Percentiles rank a stretch among this genome's conserved stretches.
Conservation (phyloP, 116 monocot genomes). For the Zostera marina region DNA sequence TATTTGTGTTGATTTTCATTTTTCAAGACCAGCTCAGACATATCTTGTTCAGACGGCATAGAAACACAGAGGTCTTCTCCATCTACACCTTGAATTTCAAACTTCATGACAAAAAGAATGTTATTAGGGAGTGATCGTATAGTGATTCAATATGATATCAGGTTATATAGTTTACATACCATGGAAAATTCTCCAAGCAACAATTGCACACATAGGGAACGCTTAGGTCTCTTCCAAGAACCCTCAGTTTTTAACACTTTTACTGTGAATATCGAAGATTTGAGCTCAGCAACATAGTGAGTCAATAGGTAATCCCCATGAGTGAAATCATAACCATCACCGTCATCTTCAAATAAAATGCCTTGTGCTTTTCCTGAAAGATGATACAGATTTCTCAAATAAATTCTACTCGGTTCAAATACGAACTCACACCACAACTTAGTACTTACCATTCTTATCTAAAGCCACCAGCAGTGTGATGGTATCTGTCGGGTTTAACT, state of each 20-base stretch:
- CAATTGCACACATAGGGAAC: conserved; percentile 42
- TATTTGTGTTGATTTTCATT: conserved; percentile 47
- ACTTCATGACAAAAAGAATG: conserved; percentile 23
- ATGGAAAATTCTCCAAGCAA: conserved; percentile 73
- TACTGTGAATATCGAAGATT: conserved; percentile 49
- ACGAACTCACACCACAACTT: background rate
- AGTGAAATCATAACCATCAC: conserved; percentile 77
- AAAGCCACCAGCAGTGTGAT: conserved; percentile 68
- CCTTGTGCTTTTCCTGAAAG: conserved; percentile 72
- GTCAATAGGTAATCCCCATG: conserved; percentile 60
- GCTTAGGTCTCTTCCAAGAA: conserved; percentile 49
- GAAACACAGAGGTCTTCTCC: conserved; percentile 53
- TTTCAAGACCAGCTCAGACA: conserved; percentile 32
- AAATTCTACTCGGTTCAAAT: too few species aligned
- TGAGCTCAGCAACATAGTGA: conserved; percentile 59
- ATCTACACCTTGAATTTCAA: conserved; percentile 49
- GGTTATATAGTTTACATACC: conserved; percentile 35
- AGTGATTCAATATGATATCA: too few species aligned
- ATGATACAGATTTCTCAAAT: background rate
- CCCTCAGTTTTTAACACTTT: conserved; percentile 73
- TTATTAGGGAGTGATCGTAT: background rate
- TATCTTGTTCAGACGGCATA: conserved; percentile 57
- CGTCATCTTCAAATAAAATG: conserved; percentile 76
- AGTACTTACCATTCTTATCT: conserved; percentile 50
- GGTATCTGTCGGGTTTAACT: conserved; percentile 49